phyloP scores from a whole-genome alignment of 805 yeast species.

The Isabelozyma gotoi region DNA sequence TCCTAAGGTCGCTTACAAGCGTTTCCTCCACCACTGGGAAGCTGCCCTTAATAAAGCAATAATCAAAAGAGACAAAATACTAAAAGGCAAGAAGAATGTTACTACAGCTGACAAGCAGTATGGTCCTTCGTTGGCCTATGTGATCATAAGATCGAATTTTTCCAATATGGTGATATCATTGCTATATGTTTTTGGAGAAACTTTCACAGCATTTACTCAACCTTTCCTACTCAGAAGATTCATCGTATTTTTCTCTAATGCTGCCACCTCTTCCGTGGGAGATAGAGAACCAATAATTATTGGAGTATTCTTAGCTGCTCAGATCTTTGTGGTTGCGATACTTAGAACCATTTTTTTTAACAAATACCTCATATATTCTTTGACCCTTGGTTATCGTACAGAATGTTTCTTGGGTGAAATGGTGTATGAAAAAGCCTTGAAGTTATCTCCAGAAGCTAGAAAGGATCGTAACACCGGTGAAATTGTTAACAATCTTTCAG shows the following conservation, averaged over 20 bases:
- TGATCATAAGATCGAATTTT: slow-evolving; percentile 17
- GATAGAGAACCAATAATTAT: slow-evolving; percentile 19
- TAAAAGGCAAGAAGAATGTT: slow-evolving; percentile 7
- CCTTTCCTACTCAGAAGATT: slow-evolving; percentile 32
- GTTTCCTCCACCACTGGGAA: slow-evolving; percentile 23
- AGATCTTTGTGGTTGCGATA: slow-evolving; percentile 25
- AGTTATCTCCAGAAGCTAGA: slow-evolving; percentile 30
- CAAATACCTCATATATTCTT: slow-evolving; percentile 13
- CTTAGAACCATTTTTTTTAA: slow-evolving; percentile 21
- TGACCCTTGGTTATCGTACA: slow-evolving; percentile 13
- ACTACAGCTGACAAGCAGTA: slow-evolving; percentile 9
- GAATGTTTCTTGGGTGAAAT: slow-evolving; percentile 21
- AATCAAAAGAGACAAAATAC: slow-evolving; percentile 4
- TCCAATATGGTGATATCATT: slow-evolving; percentile 9
- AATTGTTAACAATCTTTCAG: slow-evolving; percentile 30
- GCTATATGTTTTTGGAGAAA: slow-evolving; percentile 21
- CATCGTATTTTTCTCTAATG: slow-evolving; percentile 22
- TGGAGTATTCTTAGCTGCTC: slow-evolving; percentile 23
- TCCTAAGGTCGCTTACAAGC: slow-evolving; percentile 14
- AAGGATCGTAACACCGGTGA: slow-evolving; percentile 33
- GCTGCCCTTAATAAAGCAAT: slow-evolving; percentile 12
- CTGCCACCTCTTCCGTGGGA: not conserved
- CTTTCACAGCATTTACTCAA: slow-evolving; percentile 17
- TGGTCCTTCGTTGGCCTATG: slow-evolving; percentile 19
- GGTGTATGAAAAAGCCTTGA: slow-evolving; percentile 27